Evolutionary conservation across 108 stramenopile species (phyloP), one percentile per base, ranked within the genome.

Genomic region (Skeletonema menzelii): DNA sequence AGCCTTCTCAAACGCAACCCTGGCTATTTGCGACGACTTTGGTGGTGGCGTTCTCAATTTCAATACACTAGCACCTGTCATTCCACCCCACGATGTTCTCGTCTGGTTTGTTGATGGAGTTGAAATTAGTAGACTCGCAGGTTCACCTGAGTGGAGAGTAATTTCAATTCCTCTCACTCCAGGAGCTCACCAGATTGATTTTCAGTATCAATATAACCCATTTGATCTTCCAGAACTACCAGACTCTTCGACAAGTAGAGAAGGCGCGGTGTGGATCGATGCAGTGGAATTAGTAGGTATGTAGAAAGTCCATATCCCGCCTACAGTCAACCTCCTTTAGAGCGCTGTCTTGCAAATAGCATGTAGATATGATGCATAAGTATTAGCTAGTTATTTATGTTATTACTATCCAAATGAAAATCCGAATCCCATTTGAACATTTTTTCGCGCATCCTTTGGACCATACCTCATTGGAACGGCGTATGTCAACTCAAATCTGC

Each of bases 381-480:
- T 7, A 32, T 4, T 7, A 32, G 31, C n/a, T 46, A 44, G 17
- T 35, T 35, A 11, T 46, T 19, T 0, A 46, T 19, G 15, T 46
- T 6, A n/a, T 46, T 59, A 34, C 75, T 79, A 92, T 22, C 91
- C 91, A 87, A 87, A 88, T 42, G 71, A 75, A 66, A 90, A 89
- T 17, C 92, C 89, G 69, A 93, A 85, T 30, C 92, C 92, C 73
- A 90, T 82, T 68, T 94, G 93, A n/a, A 91, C 70, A 56, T 85
- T 79, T 65, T 87, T 78, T 42, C 86, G 69, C 17, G 86, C 86
- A 85, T 94, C 93, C 34, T 75, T 35, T 11, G 94, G 91, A 57
- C 91, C 91, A 77, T 88, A 92, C 35, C 94, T 79, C n/a, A 91
- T 10, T 8, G 91, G 94, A 57, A 84, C 85, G 0, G 94, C 89